phyloP scores from a whole-genome alignment of 2,329 filamentous ascomycete species.

The Colletotrichum spaethianum region DNA sequence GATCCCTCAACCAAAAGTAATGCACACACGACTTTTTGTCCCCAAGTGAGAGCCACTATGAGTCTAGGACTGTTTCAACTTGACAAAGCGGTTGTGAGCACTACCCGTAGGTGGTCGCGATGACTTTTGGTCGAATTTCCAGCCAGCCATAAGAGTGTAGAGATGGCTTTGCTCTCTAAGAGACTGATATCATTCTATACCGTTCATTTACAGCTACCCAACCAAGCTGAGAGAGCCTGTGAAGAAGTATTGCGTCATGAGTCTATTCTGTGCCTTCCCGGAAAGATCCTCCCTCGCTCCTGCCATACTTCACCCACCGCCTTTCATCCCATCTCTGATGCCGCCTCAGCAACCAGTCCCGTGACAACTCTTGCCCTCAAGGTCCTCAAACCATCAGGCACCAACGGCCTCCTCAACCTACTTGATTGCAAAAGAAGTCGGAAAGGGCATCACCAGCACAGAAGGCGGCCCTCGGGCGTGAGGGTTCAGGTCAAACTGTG shows the following conservation, averaged over 20 bases:
- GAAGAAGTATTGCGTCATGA: background rate
- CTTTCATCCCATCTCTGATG: slow-evolving; percentile 1
- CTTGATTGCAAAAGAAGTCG: background rate
- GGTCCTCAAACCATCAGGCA: background rate
- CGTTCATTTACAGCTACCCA: too few species aligned
- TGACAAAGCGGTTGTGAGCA: too few species aligned
- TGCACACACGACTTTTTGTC: too few species aligned
- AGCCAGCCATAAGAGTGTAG: too few species aligned
- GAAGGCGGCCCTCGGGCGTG: background rate
- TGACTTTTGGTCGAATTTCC: too few species aligned
- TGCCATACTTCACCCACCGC: background rate
- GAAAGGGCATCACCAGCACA: background rate
- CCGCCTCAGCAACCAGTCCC: background rate
- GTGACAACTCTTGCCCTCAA: background rate
- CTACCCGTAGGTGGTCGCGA: too few species aligned
- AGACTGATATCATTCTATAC: background rate
- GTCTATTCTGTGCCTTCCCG: background rate
- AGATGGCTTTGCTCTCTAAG: too few species aligned
- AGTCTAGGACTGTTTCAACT: too few species aligned
- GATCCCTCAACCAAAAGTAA: background rate
- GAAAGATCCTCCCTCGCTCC: background rate
- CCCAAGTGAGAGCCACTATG: too few species aligned
- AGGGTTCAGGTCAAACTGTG: slow-evolving; percentile 11
- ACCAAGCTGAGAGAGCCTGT: background rate
- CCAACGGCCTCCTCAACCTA: background rate